Conservation (phyloP, 371 early-diverging fungal species). For the Mucor sp. region DNA sequence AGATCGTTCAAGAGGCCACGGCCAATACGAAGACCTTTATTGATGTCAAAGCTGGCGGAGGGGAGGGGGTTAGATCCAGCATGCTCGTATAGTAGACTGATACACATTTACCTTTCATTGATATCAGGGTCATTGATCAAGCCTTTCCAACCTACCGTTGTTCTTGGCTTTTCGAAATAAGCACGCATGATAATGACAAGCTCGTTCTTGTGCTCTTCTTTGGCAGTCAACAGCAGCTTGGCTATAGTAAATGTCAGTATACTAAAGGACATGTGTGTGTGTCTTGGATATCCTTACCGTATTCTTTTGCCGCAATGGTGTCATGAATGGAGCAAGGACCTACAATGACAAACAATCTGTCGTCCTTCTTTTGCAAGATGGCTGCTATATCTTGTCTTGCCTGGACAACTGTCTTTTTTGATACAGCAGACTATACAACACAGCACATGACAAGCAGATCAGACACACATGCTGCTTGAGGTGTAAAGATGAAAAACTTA, state of each 20-base stretch:
- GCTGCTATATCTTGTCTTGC: slow-evolving; percentile 64
- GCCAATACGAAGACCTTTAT: slow-evolving; percentile 87
- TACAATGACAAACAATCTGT: slow-evolving; percentile 83
- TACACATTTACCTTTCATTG: slow-evolving; percentile 60
- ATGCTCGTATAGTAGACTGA: neutral
- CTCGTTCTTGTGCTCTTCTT: slow-evolving; percentile 59
- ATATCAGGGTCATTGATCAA: slow-evolving; percentile 90
- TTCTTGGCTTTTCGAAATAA: slow-evolving; percentile 95
- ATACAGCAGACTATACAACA: slow-evolving; percentile 27
- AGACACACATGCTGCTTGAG: neutral
- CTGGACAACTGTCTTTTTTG: slow-evolving; percentile 33
- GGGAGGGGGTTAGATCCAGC: neutral
- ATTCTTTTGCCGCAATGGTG: slow-evolving; percentile 82
- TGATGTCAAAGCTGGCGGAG: slow-evolving; percentile 75
- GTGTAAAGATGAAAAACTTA: slow-evolving; percentile 23
- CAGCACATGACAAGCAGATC: no score
- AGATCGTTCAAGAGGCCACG: slow-evolving; percentile 50
- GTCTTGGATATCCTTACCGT: slow-evolving; percentile 41
- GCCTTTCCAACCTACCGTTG: slow-evolving; percentile 95
- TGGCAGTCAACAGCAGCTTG: slow-evolving; percentile 59
- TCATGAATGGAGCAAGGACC: slow-evolving; percentile 98
- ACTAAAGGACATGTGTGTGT: no score
- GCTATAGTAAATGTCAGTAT: slow-evolving; percentile 42
- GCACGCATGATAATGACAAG: slow-evolving; percentile 88
- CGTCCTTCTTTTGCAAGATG: slow-evolving; percentile 79